Evolutionary conservation across 2,329 filamentous ascomycete genomes (phyloP).

Genomic region (Emericellopsis cladophorae): DNA sequence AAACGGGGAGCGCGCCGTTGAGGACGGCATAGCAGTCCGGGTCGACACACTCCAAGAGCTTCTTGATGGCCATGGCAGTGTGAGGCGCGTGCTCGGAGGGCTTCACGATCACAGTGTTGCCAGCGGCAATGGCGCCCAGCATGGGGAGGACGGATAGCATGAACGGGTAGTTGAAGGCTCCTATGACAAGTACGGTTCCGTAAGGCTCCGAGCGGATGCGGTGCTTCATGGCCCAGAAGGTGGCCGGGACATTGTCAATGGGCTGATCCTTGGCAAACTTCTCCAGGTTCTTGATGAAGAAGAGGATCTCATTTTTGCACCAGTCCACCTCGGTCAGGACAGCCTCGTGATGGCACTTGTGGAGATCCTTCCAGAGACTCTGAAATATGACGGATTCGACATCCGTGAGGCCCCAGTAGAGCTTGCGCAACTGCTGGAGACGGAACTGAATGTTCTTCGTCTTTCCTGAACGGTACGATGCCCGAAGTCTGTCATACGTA

Average conservation of each 20-base stretch:
- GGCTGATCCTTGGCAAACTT: constrained; percentile 76
- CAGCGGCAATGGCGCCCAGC: constrained; percentile 82
- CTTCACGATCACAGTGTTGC: constrained; percentile 83
- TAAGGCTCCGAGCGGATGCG: constrained; percentile 79
- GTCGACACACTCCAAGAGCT: constrained; percentile 67
- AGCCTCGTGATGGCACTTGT: constrained; percentile 66
- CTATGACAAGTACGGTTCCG: constrained; percentile 73
- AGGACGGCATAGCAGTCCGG: constrained; percentile 62
- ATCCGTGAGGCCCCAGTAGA: constrained; percentile 88
- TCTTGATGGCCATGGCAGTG: constrained; percentile 66
- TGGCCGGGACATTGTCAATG: constrained; percentile 54
- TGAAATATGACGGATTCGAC: constrained; percentile 59
- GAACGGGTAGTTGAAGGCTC: constrained; percentile 89
- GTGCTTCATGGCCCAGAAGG: constrained; percentile 57
- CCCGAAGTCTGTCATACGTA: constrained; percentile 46
- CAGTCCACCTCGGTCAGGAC: constrained; percentile 64
- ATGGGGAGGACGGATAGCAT: constrained; percentile 67
- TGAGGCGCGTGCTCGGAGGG: constrained; percentile 73
- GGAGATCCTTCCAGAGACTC: constrained; percentile 65
- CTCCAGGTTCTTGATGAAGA: constrained; percentile 63
- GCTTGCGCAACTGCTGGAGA: constrained; percentile 74
- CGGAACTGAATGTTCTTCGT: constrained; percentile 77
- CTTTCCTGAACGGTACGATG: constrained; percentile 65
- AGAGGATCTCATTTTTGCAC: constrained; percentile 70
- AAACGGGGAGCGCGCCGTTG: constrained; percentile 73